A percentile compares a stretch with the other conserved stretches of the same genome.
phyloP scores from a whole-genome alignment of 352 stramenopile species.

The Globisporangium cederbergense region DNA sequence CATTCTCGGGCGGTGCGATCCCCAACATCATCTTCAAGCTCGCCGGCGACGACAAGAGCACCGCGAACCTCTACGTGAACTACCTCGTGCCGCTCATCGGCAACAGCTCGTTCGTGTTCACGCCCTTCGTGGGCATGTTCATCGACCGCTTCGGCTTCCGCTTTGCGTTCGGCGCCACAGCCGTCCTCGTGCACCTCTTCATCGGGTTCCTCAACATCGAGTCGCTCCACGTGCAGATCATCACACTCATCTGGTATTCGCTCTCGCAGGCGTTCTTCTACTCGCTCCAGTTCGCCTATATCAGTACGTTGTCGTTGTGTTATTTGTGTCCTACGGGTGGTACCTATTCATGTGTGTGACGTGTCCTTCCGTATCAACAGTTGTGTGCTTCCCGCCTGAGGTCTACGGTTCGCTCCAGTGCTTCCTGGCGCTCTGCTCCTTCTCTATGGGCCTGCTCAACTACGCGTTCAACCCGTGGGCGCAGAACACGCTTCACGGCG shows the following conservation, averaged over 20 bases:
- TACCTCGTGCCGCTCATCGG: conserved; percentile 24
- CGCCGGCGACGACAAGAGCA: conserved; percentile 10
- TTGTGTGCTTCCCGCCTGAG: conserved; percentile 30
- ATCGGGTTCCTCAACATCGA: conserved; percentile 25
- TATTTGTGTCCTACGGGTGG: conserved; percentile 7
- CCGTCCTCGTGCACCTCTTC: conserved; percentile 24
- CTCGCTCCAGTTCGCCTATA: conserved; percentile 33
- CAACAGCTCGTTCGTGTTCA: conserved; percentile 30
- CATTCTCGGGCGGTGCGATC: conserved; percentile 28
- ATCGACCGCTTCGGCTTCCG: conserved; percentile 26
- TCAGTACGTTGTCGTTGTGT: conserved; percentile 5
- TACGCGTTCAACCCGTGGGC: conserved; percentile 37
- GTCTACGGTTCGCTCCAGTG: conserved; percentile 35
- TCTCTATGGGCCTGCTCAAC: conserved; percentile 32
- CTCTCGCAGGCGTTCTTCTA: conserved; percentile 28
- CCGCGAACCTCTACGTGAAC: conserved; percentile 25
- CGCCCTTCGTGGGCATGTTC: conserved; percentile 23
- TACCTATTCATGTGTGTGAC: background rate
- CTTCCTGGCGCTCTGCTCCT: conserved; percentile 28
- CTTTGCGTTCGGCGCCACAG: conserved; percentile 18
- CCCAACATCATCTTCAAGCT: conserved; percentile 23
- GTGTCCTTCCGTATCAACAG: background rate
- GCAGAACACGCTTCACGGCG: conserved; percentile 26
- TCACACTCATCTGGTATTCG: conserved; percentile 26
- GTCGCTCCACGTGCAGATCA: conserved; percentile 22